Conservation (phyloP, 768 basidiomycete genomes). For the Tulasnella sp. region DNA sequence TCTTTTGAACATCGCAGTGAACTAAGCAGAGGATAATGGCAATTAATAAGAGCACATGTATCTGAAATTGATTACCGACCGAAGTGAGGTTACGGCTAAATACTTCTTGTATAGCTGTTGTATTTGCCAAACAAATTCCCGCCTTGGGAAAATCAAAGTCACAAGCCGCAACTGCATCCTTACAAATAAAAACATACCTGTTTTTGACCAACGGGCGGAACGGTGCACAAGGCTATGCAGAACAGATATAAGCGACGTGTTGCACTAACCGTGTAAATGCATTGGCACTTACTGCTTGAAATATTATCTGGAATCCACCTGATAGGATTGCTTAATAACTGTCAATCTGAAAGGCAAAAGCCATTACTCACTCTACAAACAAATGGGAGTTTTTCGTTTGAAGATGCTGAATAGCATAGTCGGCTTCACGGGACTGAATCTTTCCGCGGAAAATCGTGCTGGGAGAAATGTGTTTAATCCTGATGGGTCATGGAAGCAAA, state of each 20-base stretch:
- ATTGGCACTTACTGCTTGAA: slow-evolving; percentile 38
- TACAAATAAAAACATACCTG: slow-evolving; percentile 33
- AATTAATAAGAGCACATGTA: neutral
- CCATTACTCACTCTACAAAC: slow-evolving; percentile 60
- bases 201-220: slow-evolving; percentile 68
- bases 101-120: slow-evolving; percentile 65
- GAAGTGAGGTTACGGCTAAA: slow-evolving; percentile 60
- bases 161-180: neutral
- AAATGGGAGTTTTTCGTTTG: slow-evolving; percentile 60
- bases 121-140: slow-evolving; percentile 60
- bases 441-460: slow-evolving; percentile 74
- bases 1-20: slow-evolving; percentile 68
- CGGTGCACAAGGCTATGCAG: slow-evolving; percentile 45
- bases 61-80: slow-evolving; percentile 27
- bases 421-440: slow-evolving; percentile 65
- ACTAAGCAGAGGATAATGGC: slow-evolving; percentile 34
- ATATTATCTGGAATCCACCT: slow-evolving; percentile 90
- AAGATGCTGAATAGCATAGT: slow-evolving; percentile 60
- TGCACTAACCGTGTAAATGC: neutral
- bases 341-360: neutral
- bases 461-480: neutral
- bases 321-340: neutral
- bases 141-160: slow-evolving; percentile 31
- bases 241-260: neutral
- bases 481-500: neutral